phyloP scores from a whole-genome alignment of 768 basidiomycete genomes.

The Termitomyces sp. region DNA sequence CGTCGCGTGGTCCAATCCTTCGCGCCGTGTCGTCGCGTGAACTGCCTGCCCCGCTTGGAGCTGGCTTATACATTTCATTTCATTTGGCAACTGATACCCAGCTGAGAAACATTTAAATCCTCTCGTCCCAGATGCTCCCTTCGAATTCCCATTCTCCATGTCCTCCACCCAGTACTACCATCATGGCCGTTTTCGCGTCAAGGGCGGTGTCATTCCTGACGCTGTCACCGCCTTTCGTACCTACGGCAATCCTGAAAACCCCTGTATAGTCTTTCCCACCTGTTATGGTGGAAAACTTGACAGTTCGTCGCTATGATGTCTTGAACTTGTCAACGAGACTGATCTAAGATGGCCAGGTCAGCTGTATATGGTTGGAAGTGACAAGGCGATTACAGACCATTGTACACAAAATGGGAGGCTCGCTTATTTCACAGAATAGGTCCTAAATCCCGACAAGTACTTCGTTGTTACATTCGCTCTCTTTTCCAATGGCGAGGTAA shows the following conservation, averaged over 20 bases:
- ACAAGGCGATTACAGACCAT: constrained; percentile 35
- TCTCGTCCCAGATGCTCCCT: neutral
- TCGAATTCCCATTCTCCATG: neutral
- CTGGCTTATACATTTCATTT: too few species aligned
- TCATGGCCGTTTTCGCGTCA: constrained; percentile 52
- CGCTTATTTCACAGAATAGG: constrained; percentile 26
- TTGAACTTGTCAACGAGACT: constrained; percentile 9
- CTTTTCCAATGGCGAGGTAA: constrained; percentile 60
- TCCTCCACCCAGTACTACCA: constrained; percentile 43
- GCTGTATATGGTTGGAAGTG: constrained; percentile 45
- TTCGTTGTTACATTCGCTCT: constrained; percentile 56
- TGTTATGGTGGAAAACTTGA: constrained; percentile 55
- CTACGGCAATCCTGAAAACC: constrained; percentile 50
- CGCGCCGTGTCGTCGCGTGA: neutral
- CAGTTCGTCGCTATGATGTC: constrained; percentile 31
- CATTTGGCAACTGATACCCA: too few species aligned
- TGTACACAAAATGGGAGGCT: neutral
- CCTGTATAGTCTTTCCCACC: constrained; percentile 58
- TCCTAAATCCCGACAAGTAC: constrained; percentile 50
- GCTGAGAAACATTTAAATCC: neutral
- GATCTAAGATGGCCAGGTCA: constrained; percentile 33
- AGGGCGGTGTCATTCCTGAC: constrained; percentile 53
- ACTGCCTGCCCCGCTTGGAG: neutral
- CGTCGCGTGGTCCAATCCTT: neutral
- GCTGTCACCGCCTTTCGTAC: constrained; percentile 58